Conservation (phyloP, 2,329 filamentous ascomycete genomes). For the Metarhizium rileyi region DNA sequence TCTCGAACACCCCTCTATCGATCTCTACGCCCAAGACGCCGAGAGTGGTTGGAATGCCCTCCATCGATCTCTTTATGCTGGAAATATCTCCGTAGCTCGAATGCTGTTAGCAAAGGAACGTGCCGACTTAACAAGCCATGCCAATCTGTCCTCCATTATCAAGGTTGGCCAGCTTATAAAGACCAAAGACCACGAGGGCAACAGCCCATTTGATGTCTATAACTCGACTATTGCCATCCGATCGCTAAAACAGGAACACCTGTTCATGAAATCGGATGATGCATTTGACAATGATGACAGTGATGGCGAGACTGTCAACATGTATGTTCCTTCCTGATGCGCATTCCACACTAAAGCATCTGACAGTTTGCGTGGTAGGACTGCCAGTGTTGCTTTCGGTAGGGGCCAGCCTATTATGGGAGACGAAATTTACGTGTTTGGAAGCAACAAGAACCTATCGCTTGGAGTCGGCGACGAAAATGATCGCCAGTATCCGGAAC, state of each 20-base stretch:
- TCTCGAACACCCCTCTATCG: conserved; percentile 70
- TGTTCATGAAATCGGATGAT: conserved; percentile 38
- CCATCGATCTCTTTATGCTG: conserved; percentile 81
- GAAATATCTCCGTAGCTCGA: conserved; percentile 79
- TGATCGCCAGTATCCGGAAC: conserved; percentile 87
- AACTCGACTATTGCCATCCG: conserved; percentile 75
- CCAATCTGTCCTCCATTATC: conserved; percentile 42
- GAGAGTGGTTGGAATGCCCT: conserved; percentile 96
- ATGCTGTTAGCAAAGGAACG: conserved; percentile 72
- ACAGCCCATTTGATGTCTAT: conserved; percentile 90
- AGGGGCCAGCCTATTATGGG: conserved; percentile 32
- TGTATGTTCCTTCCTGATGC: conserved; percentile 16
- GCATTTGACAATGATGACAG: conserved; percentile 48
- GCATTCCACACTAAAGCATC: neutral
- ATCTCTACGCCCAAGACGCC: conserved; percentile 76
- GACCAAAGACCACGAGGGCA: conserved; percentile 90
- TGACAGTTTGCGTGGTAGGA: conserved; percentile 9
- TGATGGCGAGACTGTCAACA: conserved; percentile 14
- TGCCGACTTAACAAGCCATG: conserved; percentile 50
- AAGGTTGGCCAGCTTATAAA: conserved; percentile 73
- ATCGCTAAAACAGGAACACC: conserved; percentile 44
- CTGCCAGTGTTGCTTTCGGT: conserved; percentile 11
- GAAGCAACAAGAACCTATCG: conserved; percentile 91
- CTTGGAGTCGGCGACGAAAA: conserved; percentile 93
- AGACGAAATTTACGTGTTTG: conserved; percentile 87